Base-by-base conservation (phyloP, 129 eudicot genomes). In the Flaveria brownii region DNA sequence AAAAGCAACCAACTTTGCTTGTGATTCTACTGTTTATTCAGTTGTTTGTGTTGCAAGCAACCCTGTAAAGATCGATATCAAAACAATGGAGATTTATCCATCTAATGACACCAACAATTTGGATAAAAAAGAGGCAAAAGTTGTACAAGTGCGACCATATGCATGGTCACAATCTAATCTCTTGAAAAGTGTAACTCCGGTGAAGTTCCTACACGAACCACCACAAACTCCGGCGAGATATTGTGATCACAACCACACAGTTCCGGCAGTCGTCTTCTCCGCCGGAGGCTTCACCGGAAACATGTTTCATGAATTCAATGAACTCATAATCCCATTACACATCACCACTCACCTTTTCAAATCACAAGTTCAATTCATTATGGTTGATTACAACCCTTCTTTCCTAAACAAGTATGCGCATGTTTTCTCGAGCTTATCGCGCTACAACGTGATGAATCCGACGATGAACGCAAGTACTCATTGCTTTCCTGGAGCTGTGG, bases 231-330 rank as follows among this genome's bases (percentile, higher is more conserved):
- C 69, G 8, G 41, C 28, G 15, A 54, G 17, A 73, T 9, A 7
- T 18, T 80, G 83, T 16, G 41, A 42, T 30, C 54, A 73, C 74
- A 55, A 20, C 43, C 88, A 89, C 39, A 56, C 74, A 9, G 49
- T 81, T 43, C 96, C 96, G 10, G 88, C 92, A 11, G 26, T 89
- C 13, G 22, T 89, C 9, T 89, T 85, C 81, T 85, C 96, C 0
- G 78, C 89, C 16, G 86, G 86, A 3, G 89, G 88, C 11, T 81
- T 81, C 75, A n/a, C 75, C 0, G 96, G 89, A 55, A 89, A 89
- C 86, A 61, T 77, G 17, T 89, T 89, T 68, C 96, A 89, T 20
- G 96, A 87, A 36, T 81, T 87, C 47, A 85, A 87, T 26, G 96
- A 89, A 74, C 67, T 89, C 30, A 81, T 87, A 47, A 87, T 89